Base-by-base conservation (phyloP, 805 yeast species). In the Ogataea ganodermae region DNA sequence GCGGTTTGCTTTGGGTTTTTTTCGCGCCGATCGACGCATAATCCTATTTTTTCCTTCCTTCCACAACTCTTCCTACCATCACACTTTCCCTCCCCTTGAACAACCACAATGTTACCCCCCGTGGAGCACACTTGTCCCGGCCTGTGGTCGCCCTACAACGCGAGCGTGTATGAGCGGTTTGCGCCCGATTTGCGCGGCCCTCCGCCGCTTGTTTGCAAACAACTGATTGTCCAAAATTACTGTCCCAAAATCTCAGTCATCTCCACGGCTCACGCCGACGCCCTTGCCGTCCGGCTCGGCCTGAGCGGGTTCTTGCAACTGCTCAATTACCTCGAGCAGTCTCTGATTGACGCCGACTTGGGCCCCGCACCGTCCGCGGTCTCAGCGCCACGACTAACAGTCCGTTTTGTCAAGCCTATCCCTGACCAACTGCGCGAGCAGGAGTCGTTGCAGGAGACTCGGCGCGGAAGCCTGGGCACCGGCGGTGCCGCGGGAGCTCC, bases 231-330 rank as follows among this genome's bases (percentile, higher is more conserved):
- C 2, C 63, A 57, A 10, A 57, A 56, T 32, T 66, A 53, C 51
- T 60, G 67, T 16, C 72, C 72, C 21, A 66, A 60, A 46, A 51
- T 68, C 13, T 57, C 69, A 3, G 68, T 68, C 8, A 45, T 56
- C 5, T 51, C 66, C 2, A 56, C 69, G 2, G 42, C 47, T 3
- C 24, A 42, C 21, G 63, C 67, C 3, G 56, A 63, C 42, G 48
- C 35, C 2, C 38, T 61, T 10, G 63, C 65, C 4, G 23, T 24
- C 4, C 30, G 26, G 9, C 49, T 57, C 44, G 62, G 62, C 5
- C 57, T 54, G 16, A 16, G 21, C 10, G 48, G 40, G 17, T 49
- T 63, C 36, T 48, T 59, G 20, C 50, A 59, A 6, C 50, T 68
- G 13, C 48, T 68, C 9, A 46, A 49, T 6, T 57, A 57, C 47